These are phyloP conservation scores for Russula olivacea DNA, from an alignment of 768 basidiomycete genomes.

Conservation along the genomic window DNA sequence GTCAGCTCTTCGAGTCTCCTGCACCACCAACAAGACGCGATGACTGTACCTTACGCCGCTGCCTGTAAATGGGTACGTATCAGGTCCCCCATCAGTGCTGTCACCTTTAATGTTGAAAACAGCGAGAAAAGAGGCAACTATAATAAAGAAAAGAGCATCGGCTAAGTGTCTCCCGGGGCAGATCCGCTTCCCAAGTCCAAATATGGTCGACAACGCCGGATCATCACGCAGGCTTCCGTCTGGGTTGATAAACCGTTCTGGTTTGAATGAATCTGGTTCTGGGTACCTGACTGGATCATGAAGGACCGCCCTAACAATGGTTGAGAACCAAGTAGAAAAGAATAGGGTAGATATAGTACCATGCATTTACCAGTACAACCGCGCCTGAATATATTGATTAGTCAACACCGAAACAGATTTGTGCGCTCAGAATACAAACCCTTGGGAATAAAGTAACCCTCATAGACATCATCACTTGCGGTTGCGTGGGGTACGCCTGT, in stretches of 20 bases:
- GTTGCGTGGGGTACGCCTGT: slow-evolving; percentile 21
- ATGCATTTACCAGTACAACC: background rate
- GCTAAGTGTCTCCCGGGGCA: background rate
- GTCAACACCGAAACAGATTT: background rate
- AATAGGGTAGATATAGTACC: background rate
- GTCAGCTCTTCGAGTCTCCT: background rate
- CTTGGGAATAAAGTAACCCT: slow-evolving; percentile 15
- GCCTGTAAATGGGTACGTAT: too few species aligned
- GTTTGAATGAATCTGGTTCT: background rate
- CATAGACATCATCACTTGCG: slow-evolving; percentile 22
- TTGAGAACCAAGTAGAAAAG: background rate
- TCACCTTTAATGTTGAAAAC: background rate
- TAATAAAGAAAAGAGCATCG: background rate
- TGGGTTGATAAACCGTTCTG: background rate
- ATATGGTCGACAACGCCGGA: background rate
- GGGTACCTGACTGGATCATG: background rate
- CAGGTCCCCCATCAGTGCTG: too few species aligned
- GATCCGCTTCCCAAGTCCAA: background rate
- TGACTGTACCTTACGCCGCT: too few species aligned
- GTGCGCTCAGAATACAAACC: background rate
- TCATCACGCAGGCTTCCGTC: background rate
- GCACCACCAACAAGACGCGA: background rate
- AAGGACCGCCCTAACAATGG: background rate
- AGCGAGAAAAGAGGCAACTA: background rate
- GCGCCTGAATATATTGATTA: background rate